Conservation (phyloP, 371 early-diverging fungal species). For the Capillidium rhysosporum region DNA sequence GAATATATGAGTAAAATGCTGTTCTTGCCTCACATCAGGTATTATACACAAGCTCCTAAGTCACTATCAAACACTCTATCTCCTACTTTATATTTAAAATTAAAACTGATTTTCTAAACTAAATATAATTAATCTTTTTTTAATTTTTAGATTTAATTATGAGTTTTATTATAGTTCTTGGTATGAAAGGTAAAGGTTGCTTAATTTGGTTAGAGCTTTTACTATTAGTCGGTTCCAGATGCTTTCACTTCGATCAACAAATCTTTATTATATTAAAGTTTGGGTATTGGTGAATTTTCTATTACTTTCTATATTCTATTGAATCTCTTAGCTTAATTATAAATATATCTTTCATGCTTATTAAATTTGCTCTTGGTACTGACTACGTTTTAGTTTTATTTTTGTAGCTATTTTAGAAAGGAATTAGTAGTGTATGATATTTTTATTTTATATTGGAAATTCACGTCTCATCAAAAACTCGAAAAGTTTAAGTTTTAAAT, state of each 20-base stretch:
- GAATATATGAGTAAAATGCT: constrained; percentile 41
- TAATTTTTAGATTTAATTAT: neutral
- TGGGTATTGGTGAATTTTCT: neutral
- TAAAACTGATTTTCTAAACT: constrained; percentile 35
- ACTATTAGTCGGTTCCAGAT: constrained; percentile 64
- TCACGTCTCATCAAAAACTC: too few relatives aligned
- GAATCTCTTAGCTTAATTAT: neutral
- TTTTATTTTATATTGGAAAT: too few relatives aligned
- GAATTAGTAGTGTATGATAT: too few relatives aligned
- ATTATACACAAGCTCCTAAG: constrained; percentile 47
- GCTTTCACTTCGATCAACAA: constrained; percentile 52
- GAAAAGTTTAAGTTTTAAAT: too few relatives aligned
- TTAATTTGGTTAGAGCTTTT: constrained; percentile 67
- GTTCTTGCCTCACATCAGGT: constrained; percentile 22
- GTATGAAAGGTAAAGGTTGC: constrained; percentile 63
- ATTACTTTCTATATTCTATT: neutral
- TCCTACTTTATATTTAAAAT: constrained; percentile 31
- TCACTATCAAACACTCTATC: constrained; percentile 62
- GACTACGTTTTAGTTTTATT: too few relatives aligned
- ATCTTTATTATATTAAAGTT: constrained; percentile 21
- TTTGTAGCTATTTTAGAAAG: too few relatives aligned
- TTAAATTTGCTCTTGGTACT: too few relatives aligned
- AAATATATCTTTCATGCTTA: neutral
- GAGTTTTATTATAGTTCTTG: constrained; percentile 43
- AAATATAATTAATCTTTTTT: neutral